Evolutionary conservation across 192 early-diverging fungal genomes (phyloP), one percentile per base, ranked within the genome.

Genomic region (Coemansia guatemalensis): DNA sequence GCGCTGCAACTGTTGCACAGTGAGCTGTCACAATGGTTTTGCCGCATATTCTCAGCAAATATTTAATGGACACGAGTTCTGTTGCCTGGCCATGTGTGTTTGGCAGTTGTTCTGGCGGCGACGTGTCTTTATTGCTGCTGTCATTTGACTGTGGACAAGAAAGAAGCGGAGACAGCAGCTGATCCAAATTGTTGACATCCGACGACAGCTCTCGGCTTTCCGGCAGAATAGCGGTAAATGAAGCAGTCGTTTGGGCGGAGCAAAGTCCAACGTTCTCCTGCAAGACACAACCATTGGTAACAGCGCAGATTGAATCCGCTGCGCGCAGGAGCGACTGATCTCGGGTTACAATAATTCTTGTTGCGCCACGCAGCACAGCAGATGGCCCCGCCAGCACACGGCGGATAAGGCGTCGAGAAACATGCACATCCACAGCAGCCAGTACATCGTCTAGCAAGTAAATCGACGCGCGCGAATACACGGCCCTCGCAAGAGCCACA

Each of bases 361-460:
- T 79, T 14, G 82, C 49, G 8, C 44, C 52, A 2, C 17, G 2
- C 51, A 83, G 53, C 58, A 92, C 65, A 5, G 59, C 63, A 3
- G 18, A n/a, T 4, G 84, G 85, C 5, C 87, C 86, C 14, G 83
- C 83, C 59, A 97, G 58, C 41, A 90, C 89, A 56, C 74, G 23
- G 8, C 82, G 78, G 24, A 88, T 77, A 4, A 88, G 54, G 4
- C 73, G 73, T 21, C 74, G 81, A 17, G 73, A 74, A 4, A 88
- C 87, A 30, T 80, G 72, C 1, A 82, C 86, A 55, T 87, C 87
- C 0, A 88, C 87, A 8, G 90, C 86, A 2, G 86, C 73, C 50
- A 91, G 60, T 2, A 88, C 75, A 49, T 91, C 86, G 62, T 92
- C 91, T 0, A 95, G 65, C 12, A 95, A 70, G 5, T 88, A 81